Evolutionary conservation across 2,329 filamentous ascomycete genomes (phyloP), one percentile per base, ranked within the genome.

Genomic region (Colletotrichum eremochloae): DNA sequence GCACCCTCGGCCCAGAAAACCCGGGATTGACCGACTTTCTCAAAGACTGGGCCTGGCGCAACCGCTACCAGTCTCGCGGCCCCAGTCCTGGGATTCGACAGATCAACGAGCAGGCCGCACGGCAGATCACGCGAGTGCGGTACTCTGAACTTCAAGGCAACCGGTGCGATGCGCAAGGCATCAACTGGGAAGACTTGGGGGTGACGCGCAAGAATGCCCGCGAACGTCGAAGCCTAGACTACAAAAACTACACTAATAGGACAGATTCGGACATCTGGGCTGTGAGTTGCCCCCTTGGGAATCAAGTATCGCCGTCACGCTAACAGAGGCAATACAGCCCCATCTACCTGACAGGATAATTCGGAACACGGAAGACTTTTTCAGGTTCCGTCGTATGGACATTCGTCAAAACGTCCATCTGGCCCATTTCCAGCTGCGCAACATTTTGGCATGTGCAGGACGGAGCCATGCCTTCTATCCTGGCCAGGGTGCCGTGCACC

Each of bases 341-440:
- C 52, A 76, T 55, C 71, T 78, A 5, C 78, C 78, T n/a, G 80
- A 84, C 67, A 75, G 75, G 15, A 74, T 76, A 40, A 77, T 87
- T 6, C 81, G 82, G 0, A 79, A 81, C 15, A 79, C 76, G 1
- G 84, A 86, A 24, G 87, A 81, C 75, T 91, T 87, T 77, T 91
- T 91, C 76, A 84, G 85, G 63, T 92, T 91, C 77, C 84, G 84
- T 52, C 84, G 82, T 50, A 90, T 90, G 85, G 84, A 88, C 72
- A 82, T 91, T 53, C 83, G 85, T 57, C 83, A 82, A 29, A 83
- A 89, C 63, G 82, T 90, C 33, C 83, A 86, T 72, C 79, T 92
- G 24, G 83, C 88, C n/a, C 91, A 93, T 79, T 92, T 92, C 73
- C 91, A 93, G 77, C 82, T 92, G 15, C 88, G 91, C 55, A 91